Conservation (phyloP, 2,329 filamentous ascomycete species). For the Nemania sp. region DNA sequence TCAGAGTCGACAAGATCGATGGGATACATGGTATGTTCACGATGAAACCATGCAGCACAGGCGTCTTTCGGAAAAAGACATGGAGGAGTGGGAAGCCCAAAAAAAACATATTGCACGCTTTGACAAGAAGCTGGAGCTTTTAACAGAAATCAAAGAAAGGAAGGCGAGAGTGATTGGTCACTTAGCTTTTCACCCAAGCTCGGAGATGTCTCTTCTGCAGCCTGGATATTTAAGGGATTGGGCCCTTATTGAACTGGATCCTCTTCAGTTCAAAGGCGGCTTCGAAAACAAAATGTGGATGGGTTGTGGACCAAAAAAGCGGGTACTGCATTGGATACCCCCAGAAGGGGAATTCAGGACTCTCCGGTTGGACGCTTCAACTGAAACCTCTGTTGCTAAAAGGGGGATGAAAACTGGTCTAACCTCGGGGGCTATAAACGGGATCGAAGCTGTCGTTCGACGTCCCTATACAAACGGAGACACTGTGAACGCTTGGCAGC, state of each 20-base stretch:
- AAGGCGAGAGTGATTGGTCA: conserved; percentile 13
- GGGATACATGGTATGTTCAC: conserved; percentile 5
- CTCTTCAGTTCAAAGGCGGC: background rate
- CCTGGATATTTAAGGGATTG: conserved; percentile 16
- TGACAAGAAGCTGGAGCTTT: background rate
- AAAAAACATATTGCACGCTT: background rate
- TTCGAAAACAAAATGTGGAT: background rate
- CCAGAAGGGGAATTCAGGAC: background rate
- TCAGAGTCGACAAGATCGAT: background rate
- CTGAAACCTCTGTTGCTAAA: no score
- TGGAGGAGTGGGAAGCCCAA: background rate
- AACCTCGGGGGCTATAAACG: background rate
- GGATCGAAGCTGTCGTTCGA: conserved; percentile 4
- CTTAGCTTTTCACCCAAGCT: conserved; percentile 3
- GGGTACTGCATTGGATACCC: no score
- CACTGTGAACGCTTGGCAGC: background rate
- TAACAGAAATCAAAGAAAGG: background rate
- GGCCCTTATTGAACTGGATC: conserved; percentile 15
- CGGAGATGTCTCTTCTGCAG: background rate
- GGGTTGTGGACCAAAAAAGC: no score
- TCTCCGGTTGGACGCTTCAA: no score
- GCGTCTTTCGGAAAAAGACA: background rate
- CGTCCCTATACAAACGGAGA: background rate
- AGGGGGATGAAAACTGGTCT: background rate
- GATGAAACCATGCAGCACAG: background rate